Evolutionary conservation across 352 stramenopile species (phyloP).

Genomic region (Plasmopara muralis): DNA sequence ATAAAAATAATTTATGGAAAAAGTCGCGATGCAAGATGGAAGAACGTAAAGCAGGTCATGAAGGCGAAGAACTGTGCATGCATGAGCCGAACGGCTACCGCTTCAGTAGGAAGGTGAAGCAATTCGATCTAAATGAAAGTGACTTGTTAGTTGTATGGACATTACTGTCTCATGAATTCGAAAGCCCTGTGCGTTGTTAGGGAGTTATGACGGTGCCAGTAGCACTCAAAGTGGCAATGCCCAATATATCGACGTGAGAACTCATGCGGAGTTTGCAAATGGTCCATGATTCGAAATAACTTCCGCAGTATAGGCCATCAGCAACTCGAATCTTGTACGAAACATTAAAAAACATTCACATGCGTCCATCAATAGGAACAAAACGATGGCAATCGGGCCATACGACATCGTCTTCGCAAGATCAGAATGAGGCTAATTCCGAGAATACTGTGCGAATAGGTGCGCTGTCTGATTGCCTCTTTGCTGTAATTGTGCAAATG

Average conservation of each 20-base stretch:
- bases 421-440: too few relatives aligned
- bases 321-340: too few relatives aligned
- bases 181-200: too few relatives aligned
- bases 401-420: too few relatives aligned
- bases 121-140: constrained; percentile 55
- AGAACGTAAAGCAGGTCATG: too few relatives aligned
- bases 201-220: constrained; percentile 40
- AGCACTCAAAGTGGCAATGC: constrained; percentile 50
- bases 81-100: constrained; percentile 45
- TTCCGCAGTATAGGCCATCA: too few relatives aligned
- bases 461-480: too few relatives aligned
- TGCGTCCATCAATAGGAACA: too few relatives aligned
- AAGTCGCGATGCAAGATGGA: constrained; percentile 44
- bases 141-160: constrained; percentile 61
- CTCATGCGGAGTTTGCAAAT: constrained; percentile 64
- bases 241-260: constrained; percentile 45
- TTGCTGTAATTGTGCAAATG: background rate
- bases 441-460: too few relatives aligned
- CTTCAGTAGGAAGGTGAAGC: constrained; percentile 35
- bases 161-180: too few relatives aligned
- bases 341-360: too few relatives aligned
- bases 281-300: constrained; percentile 46
- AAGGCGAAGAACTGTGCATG: constrained; percentile 43
- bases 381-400: too few relatives aligned
- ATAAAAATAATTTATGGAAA: constrained; percentile 39